A percentile compares a stretch with the other conserved stretches of the same genome.
These are phyloP conservation scores for Umbellularia californica DNA, from an alignment of 164 flowering plant genomes.

Conservation along the genomic window DNA sequence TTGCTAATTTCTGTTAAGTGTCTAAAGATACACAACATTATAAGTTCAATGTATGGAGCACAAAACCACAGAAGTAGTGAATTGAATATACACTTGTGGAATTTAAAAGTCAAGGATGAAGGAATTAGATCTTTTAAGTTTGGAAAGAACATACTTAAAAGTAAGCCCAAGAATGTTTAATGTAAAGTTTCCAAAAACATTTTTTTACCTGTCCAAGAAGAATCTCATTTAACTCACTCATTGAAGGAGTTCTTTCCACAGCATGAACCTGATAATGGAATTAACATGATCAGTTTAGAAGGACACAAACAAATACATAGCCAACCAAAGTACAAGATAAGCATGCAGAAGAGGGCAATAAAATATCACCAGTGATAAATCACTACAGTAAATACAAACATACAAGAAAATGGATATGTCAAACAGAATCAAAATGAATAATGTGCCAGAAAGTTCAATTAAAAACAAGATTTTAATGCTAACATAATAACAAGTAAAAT, in stretches of 20 bases:
- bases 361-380: background rate
- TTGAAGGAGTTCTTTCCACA: constrained; percentile 93
- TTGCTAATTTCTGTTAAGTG: background rate
- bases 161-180: background rate
- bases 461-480: no score
- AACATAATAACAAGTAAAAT: no score
- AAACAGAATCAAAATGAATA: no score
- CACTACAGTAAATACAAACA: background rate
- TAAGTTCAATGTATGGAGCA: background rate
- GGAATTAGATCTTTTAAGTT: background rate
- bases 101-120: background rate
- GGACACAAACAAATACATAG: background rate
- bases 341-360: background rate
- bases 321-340: background rate
- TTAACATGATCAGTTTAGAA: background rate
- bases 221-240: constrained; percentile 97
- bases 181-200: background rate
- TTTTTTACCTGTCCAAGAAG: constrained; percentile 85
- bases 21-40: background rate
- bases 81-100: no score
- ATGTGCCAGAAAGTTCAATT: no score
- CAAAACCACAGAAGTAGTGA: background rate
- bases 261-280: constrained; percentile 67
- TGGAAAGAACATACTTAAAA: background rate
- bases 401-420: no score